Conservation (phyloP, 1,284 basidiomycete genomes). For the Rhizopogon parksii region DNA sequence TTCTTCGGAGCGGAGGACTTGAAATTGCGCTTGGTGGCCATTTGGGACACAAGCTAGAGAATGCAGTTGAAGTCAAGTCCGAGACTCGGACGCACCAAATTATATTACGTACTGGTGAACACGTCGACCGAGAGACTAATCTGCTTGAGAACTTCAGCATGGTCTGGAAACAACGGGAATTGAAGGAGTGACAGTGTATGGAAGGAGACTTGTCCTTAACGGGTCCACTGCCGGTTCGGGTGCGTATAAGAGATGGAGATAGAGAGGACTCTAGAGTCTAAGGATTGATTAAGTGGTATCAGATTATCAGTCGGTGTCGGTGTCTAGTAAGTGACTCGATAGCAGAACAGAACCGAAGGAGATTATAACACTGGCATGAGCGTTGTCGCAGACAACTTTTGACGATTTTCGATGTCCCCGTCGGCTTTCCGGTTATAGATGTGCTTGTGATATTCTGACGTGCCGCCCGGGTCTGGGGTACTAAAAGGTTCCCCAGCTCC, state of each 20-base stretch:
- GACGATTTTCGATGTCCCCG: background rate
- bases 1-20: constrained; percentile 29
- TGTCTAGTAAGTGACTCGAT: background rate
- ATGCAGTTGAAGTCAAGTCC: background rate
- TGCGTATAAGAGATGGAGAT: constrained; percentile 13
- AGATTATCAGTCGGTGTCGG: background rate
- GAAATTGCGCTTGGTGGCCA: constrained; percentile 30
- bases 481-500: background rate
- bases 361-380: background rate
- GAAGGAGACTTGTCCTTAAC: constrained; percentile 5
- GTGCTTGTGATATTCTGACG: background rate
- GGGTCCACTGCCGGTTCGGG: constrained; percentile 3
- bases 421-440: constrained; percentile 7
- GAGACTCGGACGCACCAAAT: too few species aligned
- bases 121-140: constrained; percentile 7
- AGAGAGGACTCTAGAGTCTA: constrained; percentile 7
- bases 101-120: constrained; percentile 10
- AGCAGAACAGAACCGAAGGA: background rate
- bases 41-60: constrained; percentile 18
- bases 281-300: background rate
- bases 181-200: background rate
- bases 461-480: too few species aligned
- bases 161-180: background rate
- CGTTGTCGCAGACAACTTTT: constrained; percentile 4
- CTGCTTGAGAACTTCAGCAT: constrained; percentile 14